phyloP scores from a whole-genome alignment of 768 basidiomycete species.

The Amanita polypyramis region DNA sequence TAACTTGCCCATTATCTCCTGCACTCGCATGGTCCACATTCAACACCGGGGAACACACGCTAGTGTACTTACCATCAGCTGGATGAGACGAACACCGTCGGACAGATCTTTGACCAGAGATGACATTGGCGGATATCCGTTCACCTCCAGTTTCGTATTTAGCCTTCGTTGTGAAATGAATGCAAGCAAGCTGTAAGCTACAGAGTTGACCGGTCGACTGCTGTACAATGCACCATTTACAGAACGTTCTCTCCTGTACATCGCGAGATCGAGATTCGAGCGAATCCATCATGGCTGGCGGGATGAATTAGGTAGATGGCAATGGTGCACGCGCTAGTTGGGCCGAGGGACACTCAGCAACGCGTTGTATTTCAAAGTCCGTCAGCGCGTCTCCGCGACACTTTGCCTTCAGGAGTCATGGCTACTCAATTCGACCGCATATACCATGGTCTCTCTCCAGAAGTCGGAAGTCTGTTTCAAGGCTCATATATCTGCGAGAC shows the following conservation, averaged over 20 bases:
- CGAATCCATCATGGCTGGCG: no score
- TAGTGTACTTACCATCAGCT: constrained; percentile 66
- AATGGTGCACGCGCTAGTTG: background rate
- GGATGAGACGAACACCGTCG: constrained; percentile 92
- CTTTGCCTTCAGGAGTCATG: constrained; percentile 21
- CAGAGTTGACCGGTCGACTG: constrained; percentile 3
- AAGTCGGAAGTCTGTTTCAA: constrained; percentile 68
- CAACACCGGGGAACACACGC: background rate
- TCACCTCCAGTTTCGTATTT: constrained; percentile 86
- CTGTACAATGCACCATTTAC: constrained; percentile 60
- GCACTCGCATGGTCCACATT: constrained; percentile 3
- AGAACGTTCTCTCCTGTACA: constrained; percentile 76
- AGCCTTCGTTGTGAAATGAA: constrained; percentile 45
- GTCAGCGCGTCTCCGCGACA: constrained; percentile 29
- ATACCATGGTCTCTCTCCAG: constrained; percentile 60
- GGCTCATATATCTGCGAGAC: constrained; percentile 1
- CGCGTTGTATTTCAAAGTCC: constrained; percentile 26
- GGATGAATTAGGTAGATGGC: no score
- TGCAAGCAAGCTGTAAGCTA: constrained; percentile 1
- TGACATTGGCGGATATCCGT: constrained; percentile 79
- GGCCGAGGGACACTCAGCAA: background rate
- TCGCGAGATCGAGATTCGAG: constrained; percentile 54
- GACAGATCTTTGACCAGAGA: constrained; percentile 87
- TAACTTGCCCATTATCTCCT: constrained; percentile 92
- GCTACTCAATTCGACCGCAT: constrained; percentile 83